A percentile compares a stretch with the other conserved stretches of the same genome.
phyloP scores from a whole-genome alignment of 202 grass and related monocot genomes.

The Setaria italica region DNA sequence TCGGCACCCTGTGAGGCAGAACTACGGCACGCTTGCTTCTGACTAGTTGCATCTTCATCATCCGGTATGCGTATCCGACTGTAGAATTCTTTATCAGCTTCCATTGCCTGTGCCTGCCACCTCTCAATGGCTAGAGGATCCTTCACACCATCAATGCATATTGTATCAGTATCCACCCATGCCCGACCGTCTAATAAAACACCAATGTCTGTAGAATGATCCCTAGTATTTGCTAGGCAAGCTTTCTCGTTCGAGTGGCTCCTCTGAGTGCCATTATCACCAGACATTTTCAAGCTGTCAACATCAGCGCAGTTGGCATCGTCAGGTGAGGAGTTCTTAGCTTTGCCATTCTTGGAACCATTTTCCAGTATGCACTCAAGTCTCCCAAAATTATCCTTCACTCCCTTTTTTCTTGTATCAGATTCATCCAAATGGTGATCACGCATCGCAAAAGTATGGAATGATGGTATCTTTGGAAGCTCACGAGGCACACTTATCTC shows the following conservation, averaged over 20 bases:
- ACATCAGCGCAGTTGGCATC: constrained; percentile 57
- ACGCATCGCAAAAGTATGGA: constrained; percentile 83
- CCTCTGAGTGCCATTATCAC: constrained; percentile 71
- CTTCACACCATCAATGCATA: constrained; percentile 85
- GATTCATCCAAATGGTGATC: constrained; percentile 80
- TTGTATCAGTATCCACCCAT: constrained; percentile 91
- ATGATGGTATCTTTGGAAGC: constrained; percentile 99
- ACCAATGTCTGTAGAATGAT: constrained; percentile 74
- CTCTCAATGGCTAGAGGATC: constrained; percentile 92
- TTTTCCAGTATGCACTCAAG: constrained; percentile 81
- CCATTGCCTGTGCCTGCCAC: constrained; percentile 95
- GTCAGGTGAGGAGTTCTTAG: constrained; percentile 64
- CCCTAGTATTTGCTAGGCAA: constrained; percentile 61
- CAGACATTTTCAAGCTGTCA: constrained; percentile 79
- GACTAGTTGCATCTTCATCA: constrained; percentile 76
- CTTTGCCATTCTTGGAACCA: constrained; percentile 73
- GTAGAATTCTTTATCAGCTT: constrained; percentile 92
- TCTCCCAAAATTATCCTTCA: constrained; percentile 70
- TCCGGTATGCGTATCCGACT: constrained; percentile 72
- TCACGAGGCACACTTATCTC: constrained; percentile 70
- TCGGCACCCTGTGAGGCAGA: constrained; percentile 71
- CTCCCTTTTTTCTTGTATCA: constrained; percentile 68
- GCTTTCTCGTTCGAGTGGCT: constrained; percentile 69
- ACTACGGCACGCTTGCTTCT: constrained; percentile 64
- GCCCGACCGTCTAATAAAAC: constrained; percentile 72